Evolutionary conservation across 23 red algal genomes (phyloP), one percentile per base, ranked within the genome.

Genomic region (Rhodosorus marinus): DNA sequence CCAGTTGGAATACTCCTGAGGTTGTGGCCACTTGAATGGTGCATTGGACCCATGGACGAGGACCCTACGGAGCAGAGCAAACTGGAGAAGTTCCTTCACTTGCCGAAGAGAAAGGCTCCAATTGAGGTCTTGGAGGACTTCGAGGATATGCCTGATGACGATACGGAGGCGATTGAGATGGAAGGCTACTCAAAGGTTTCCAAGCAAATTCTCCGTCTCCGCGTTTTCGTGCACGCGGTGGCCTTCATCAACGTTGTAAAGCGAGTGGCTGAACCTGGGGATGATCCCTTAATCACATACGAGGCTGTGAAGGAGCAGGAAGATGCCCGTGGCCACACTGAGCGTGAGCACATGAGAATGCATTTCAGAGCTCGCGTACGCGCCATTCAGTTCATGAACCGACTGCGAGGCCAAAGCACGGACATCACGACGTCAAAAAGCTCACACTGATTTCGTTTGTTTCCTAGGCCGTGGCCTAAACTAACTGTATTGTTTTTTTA

Each of bases 191-290:
- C 67, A 60, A 51, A 62, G 21, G 29, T 11, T 22, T 35, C 4
- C 0, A 11, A 2, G 2, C n/a, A 20, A 1, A 24, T 50, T 62
- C 34, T 84, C 20, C 31, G 67, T 21, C 35, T 84, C 34, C 59
- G 79, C 29, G 67, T 84, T 8, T 84, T 73, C 30, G 79, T 84
- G 11, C 79, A 84, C 32, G 79, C 79, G 4, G 67, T 84, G 27
- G 79, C 79, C 34, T 84, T 84, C 20, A 65, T 84, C 17, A 84
- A 84, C 53, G 79, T 84, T 24, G 53, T 84, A 29, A 43, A 43
- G 11, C 38, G 38, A 11, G 38, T 17, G 11, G 38, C 38, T n/a
- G n/a, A n/a, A n/a, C n/a, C n/a, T n/a, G n/a, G n/a, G n/a, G n/a
- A n/a, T n/a, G n/a, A n/a, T n/a, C n/a, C n/a, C n/a, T n/a, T n/a